Evolutionary conservation across 768 basidiomycete genomes (phyloP), one percentile per base, ranked within the genome.

Genomic region (Mycena galericulata): DNA sequence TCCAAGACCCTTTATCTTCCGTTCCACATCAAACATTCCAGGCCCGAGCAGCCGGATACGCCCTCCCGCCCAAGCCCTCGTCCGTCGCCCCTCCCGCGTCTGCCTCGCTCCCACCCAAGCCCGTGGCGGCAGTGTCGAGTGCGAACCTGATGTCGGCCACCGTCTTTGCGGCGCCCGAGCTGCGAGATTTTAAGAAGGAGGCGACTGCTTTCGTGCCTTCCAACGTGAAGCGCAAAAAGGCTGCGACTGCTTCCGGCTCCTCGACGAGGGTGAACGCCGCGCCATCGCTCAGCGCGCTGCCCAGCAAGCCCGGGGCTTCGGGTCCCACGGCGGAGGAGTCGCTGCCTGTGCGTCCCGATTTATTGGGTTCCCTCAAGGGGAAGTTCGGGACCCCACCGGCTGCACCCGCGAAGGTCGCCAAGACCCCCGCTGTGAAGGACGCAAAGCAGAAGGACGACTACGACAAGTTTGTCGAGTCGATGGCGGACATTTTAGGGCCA

Each of bases 131-230:
- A 15, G 70, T 78, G 18, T 54, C 71, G 3, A 66, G 79, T 11
- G 79, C 84, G 12, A 81, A 79, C 47, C 67, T 84, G 18, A 83
- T 83, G 2, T 81, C 87, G 9, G 95, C 94, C 2, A 92, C 88
- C 2, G 90, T 98, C 57, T 91, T 88, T 24, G 96, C 96, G 3
- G 95, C 84, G 49, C 95, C 98, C 5, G 86, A 95, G 76, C 79
- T 99, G 56, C 92, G 97, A 17, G 95, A 99, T 79, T 84, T 99
- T 68, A 95, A 96, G 82, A 96, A 95, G 79, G 98, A 99, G 78
- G 92, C 93, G 11, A 97, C 95, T 1, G 89, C 93, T 0, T 99
- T 99, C 74, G 89, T 98, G 5, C 98, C 98, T 4, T 77, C 90
- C 2, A 84, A 92, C 4, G 80, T 97, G 57, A 95, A 94, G 79